Percentiles rank a stretch among this genome's conserved stretches.
Evolutionary conservation across 257 asterid genomes (phyloP).

Genomic region (Salvia rosmarinus): DNA sequence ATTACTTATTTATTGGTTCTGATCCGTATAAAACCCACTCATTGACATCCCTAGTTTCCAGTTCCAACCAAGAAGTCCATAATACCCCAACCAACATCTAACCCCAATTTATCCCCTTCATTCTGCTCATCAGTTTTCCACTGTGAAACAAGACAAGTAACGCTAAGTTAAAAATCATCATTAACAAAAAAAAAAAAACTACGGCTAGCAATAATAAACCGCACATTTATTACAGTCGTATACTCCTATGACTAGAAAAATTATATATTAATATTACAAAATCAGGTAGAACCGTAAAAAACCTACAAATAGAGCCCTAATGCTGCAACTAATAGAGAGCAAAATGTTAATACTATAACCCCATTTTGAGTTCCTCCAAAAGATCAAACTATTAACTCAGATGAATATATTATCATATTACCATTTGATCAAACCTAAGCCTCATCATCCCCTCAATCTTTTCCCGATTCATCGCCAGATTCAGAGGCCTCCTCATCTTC

Average conservation of each 20-base stretch:
- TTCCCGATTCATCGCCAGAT: conserved; percentile 47
- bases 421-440: conserved; percentile 34
- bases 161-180: not conserved
- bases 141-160: no score
- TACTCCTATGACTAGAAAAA: conserved; percentile 10
- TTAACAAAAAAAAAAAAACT: not conserved
- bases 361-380: conserved; percentile 24
- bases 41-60: no score
- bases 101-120: no score
- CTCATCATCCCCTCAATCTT: conserved; percentile 48
- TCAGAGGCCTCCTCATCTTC: conserved; percentile 60
- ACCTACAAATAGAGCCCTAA: conserved; percentile 30
- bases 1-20: no score
- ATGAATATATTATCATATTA: conserved; percentile 1
- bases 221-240: conserved; percentile 12
- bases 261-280: conserved; percentile 30
- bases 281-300: conserved; percentile 12
- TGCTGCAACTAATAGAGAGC: conserved; percentile 28
- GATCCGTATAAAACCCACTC: no score
- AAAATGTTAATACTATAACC: conserved; percentile 6
- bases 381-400: conserved; percentile 3
- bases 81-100: no score
- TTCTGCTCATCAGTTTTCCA: no score
- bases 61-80: no score
- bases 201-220: not conserved